Evolutionary conservation across 371 early-diverging fungal species (phyloP), one percentile per base, ranked within the genome.

Genomic region (Actinomortierella wolfii): DNA sequence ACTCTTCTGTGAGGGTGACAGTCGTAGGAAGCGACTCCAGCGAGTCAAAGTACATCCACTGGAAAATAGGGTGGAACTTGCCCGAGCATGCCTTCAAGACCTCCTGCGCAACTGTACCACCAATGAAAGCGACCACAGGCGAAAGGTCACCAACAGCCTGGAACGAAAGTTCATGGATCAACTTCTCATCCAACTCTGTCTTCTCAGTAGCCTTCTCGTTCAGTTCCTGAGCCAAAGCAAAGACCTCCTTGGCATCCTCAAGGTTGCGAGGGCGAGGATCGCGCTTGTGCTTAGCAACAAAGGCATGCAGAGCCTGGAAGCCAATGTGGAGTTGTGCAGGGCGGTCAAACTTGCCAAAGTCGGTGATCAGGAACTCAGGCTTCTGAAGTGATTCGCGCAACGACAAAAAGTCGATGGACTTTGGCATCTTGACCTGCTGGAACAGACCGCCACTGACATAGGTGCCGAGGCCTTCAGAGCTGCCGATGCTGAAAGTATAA

Each of bases 81-180:
- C 96, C 97, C 77, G 95, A 94, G 81, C 83, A 83, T 43, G 90
- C 88, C 87, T 99, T 99, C 26, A 99, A 85, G 11, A 97, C 98
- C 81, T 99, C 99, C 81, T 99, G 99, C 18, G 99, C 99, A 28
- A 94, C 95, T 48, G 99, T 81, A 57, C 99, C 99, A 67, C 99
- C 99, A 68, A 98, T 85, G 21, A 99, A 91, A 21, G 99, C 99
- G 18, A 86, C 87, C 94, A 99, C 96, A 9, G 99, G 99, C n/a
- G 97, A 82, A 55, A 99, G 64, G 62, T 95, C 93, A 57, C 97
- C 98, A 11, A 84, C 63, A 3, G 97, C 91, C 76, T 94, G 92
- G 69, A 85, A 95, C 26, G 97, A 81, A 21, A 99, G 81, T 75
- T 92, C 87, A 69, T 90, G 91, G 52, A 98, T 83, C 24, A 97